Evolutionary conservation across 441 rosid genomes (phyloP), one percentile per base, ranked within the genome.

Genomic region (Pelargonium myrrhifolium): DNA sequence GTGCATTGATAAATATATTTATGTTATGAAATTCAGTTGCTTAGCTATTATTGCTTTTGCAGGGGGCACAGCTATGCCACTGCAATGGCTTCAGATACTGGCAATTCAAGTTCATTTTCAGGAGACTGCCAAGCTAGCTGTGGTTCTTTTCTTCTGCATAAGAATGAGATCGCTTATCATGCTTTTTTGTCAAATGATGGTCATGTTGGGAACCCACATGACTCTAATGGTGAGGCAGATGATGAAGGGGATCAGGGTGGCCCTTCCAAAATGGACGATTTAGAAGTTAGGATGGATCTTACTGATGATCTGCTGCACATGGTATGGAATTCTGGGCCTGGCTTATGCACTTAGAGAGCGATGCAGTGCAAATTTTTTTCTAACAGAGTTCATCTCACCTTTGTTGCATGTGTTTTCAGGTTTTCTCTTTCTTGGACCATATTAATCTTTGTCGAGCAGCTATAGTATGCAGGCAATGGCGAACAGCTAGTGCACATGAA

Each of bases 381-480:
- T 24, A 40, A 60, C 1, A 18, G 21, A 20, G 8, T 69, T 62
- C 65, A 69, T 14, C 7, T 11, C 12, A 53, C 12, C 58, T 7
- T 14, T 72, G 65, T 9, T 31, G 70, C 58, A 10, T 7, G 0
- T 67, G 59, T 49, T 12, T 58, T 73, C 83, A 95, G 99, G 99
- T 95, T 43, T 95, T 95, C 79, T 90, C 98, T 45, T 90, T 92
- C 81, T 81, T 92, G 89, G 85, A 86, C 71, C 87, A 85, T 42
- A 70, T 72, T 66, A 85, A 86, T 82, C 90, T 95, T 43, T 90
- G 97, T 74, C 85, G 82, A 67, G 93, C 97, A 68, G 96, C 93
- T 47, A 83, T 85, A 81, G 97, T 95, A 40, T 92, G 99, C 80
- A 83, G 84, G 74, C 98, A 90, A 83, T 95, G 99, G 99, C 90